Conservation (phyloP, 768 basidiomycete genomes). For the Serendipita sp. region DNA sequence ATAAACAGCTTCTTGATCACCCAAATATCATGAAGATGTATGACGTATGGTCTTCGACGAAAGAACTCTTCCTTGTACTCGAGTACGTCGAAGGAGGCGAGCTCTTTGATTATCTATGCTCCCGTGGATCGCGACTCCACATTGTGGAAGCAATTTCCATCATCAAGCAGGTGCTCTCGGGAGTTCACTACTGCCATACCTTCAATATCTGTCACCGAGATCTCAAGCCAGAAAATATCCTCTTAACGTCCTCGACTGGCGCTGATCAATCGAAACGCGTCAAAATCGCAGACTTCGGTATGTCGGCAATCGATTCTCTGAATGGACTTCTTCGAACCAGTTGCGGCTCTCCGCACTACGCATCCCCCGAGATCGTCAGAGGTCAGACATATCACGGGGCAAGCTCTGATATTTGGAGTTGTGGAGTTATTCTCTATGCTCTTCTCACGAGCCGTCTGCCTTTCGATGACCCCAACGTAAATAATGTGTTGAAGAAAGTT, state of each 20-base stretch:
- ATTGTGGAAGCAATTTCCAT: constrained; percentile 72
- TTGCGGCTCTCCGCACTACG: constrained; percentile 94
- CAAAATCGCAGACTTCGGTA: constrained; percentile 97
- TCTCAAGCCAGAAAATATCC: constrained; percentile 93
- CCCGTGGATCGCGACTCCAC: constrained; percentile 55
- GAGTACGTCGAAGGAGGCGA: constrained; percentile 96
- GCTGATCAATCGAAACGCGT: constrained; percentile 40
- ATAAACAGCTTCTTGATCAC: constrained; percentile 64
- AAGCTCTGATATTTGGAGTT: constrained; percentile 92
- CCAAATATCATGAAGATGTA: constrained; percentile 91
- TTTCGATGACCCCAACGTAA: constrained; percentile 82
- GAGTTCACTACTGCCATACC: constrained; percentile 89
- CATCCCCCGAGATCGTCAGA: constrained; percentile 89
- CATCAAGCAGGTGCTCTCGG: constrained; percentile 92
- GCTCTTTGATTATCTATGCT: constrained; percentile 90
- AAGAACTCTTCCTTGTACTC: constrained; percentile 79
- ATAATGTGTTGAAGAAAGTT: constrained; percentile 66
- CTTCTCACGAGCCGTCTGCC: constrained; percentile 81
- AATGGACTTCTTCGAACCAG: constrained; percentile 78
- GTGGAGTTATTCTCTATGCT: constrained; percentile 84
- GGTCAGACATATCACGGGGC: constrained; percentile 79
- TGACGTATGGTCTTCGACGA: constrained; percentile 88
- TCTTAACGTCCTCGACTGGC: constrained; percentile 39
- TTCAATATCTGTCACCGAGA: constrained; percentile 98
- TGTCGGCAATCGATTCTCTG: constrained; percentile 89